These are phyloP conservation scores for Euphrasia arctica DNA, from an alignment of 305 asterid genomes.

Conservation along the genomic window DNA sequence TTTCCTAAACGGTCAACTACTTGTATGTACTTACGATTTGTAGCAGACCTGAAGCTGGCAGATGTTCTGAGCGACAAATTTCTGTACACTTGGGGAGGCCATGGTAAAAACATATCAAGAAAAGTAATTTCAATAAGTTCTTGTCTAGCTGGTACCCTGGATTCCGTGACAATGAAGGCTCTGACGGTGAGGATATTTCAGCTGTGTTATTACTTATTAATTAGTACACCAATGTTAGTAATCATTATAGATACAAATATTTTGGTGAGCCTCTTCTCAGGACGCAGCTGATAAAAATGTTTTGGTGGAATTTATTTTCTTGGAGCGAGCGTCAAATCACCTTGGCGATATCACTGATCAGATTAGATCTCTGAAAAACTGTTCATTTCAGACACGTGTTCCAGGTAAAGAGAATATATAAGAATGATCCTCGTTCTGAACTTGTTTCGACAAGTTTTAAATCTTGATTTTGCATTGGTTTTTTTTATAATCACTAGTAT, in stretches of 20 bases:
- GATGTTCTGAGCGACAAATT: slow-evolving; percentile 55
- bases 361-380: slow-evolving; percentile 65
- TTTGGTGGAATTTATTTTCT: slow-evolving; percentile 58
- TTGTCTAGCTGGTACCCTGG: slow-evolving; percentile 47
- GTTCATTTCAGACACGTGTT: slow-evolving; percentile 57
- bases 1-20: slow-evolving; percentile 14
- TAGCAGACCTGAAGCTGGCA: slow-evolving; percentile 66
- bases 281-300: slow-evolving; percentile 77
- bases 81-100: slow-evolving; percentile 58
- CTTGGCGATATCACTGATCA: slow-evolving; percentile 52
- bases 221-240: slow-evolving; percentile 12
- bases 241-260: slow-evolving; percentile 18
- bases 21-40: slow-evolving; percentile 23
- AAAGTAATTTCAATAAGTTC: slow-evolving; percentile 70
- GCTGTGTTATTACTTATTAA: slow-evolving; percentile 17
- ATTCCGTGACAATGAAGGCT: slow-evolving; percentile 51
- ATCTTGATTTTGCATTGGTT: slow-evolving; percentile 21
- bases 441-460: slow-evolving; percentile 9
- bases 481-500: slow-evolving; percentile 2
- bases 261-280: slow-evolving; percentile 42
- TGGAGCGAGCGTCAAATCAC: slow-evolving; percentile 61
- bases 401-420: slow-evolving; percentile 55
- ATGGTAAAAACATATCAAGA: slow-evolving; percentile 41
- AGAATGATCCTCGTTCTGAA: slow-evolving; percentile 10
- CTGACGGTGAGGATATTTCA: slow-evolving; percentile 58